A percentile compares a stretch with the other conserved stretches of the same genome.
These are phyloP conservation scores for Erucastrum elatum DNA, from an alignment of 345 rosid genomes.

Conservation along the genomic window DNA sequence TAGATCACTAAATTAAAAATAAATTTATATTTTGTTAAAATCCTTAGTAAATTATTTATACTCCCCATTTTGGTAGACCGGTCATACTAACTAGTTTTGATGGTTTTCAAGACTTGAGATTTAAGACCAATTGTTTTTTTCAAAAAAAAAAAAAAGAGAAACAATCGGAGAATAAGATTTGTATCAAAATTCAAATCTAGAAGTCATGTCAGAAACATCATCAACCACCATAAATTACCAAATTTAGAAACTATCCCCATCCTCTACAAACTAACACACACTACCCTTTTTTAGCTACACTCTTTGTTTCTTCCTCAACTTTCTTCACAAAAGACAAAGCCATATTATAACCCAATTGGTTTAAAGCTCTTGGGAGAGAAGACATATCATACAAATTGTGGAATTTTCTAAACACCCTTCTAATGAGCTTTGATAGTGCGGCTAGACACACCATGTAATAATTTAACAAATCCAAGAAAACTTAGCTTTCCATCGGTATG, in stretches of 20 bases:
- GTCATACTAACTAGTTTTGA: background rate
- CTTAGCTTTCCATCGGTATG: conserved; percentile 95
- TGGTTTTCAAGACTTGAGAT: background rate
- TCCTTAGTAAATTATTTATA: background rate
- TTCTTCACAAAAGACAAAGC: conserved; percentile 30
- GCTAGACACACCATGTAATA: conserved; percentile 82
- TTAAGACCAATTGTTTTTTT: background rate
- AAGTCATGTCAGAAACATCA: conserved; percentile 25
- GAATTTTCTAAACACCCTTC: conserved; percentile 23
- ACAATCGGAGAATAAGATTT: background rate
- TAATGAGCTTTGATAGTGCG: conserved; percentile 62
- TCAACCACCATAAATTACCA: conserved; percentile 32
- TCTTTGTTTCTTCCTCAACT: conserved; percentile 28
- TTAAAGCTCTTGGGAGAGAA: conserved; percentile 5
- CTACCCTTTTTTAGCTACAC: conserved; percentile 8
- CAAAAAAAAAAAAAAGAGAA: background rate
- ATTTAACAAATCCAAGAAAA: conserved; percentile 84
- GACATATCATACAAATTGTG: conserved; percentile 20
- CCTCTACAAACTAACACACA: conserved; percentile 33
- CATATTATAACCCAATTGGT: conserved; percentile 20
- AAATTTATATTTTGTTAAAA: background rate
- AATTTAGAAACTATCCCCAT: background rate
- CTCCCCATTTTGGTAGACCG: background rate
- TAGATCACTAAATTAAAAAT: no score
- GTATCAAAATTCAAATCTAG: conserved; percentile 14